Evolutionary conservation across 2,329 filamentous ascomycete genomes (phyloP).

Genomic region (Fusarium protoensiforme): DNA sequence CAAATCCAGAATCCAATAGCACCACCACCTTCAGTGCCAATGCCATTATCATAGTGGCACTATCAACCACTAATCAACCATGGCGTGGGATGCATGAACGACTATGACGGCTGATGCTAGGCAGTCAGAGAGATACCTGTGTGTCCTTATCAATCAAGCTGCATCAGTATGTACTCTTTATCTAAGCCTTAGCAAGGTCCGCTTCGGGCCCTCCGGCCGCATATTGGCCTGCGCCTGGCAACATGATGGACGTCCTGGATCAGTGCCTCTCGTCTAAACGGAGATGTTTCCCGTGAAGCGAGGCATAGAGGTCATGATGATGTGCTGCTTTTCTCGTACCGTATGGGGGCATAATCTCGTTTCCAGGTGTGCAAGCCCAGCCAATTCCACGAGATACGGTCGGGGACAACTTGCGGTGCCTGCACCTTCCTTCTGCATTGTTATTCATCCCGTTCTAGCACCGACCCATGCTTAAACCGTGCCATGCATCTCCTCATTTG

Average conservation of each 20-base stretch:
- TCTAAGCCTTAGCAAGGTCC: neutral
- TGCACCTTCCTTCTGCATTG: slow-evolving; percentile 2
- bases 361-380: neutral
- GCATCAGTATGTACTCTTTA: neutral
- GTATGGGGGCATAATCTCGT: slow-evolving; percentile 14
- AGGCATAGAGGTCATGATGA: neutral
- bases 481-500: neutral
- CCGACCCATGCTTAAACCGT: neutral
- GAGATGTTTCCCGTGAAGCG: neutral
- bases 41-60: neutral
- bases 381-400: neutral
- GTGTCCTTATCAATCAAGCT: neutral
- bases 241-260: neutral
- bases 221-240: slow-evolving; percentile 1
- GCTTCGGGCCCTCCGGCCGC: slow-evolving; percentile 16
- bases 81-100: neutral
- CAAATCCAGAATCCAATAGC: neutral
- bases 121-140: neutral
- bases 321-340: slow-evolving; percentile 1
- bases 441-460: slow-evolving; percentile 21
- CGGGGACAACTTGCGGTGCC: slow-evolving; percentile 1
- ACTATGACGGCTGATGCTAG: neutral
- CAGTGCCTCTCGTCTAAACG: neutral
- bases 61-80: neutral
- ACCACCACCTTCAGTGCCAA: neutral